Conservation (phyloP, 768 basidiomycete species). For the Tulasnella sp. region DNA sequence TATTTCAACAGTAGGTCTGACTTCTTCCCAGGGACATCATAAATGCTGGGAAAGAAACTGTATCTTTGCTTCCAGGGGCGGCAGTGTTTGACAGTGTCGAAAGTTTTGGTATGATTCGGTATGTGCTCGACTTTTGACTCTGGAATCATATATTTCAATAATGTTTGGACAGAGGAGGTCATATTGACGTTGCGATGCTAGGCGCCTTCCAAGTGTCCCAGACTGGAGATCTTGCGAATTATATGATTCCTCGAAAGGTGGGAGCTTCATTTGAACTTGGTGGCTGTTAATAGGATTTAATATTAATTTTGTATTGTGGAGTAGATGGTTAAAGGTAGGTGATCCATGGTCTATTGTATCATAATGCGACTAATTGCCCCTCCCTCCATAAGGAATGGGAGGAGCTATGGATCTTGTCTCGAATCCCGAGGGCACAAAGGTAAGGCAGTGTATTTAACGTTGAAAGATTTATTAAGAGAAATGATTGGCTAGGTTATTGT, state of each 20-base stretch:
- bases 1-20: not conserved
- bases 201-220: conserved; percentile 95
- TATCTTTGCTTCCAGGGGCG: conserved; percentile 84
- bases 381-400: conserved; percentile 54
- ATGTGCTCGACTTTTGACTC: not conserved
- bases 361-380: not conserved
- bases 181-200: conserved; percentile 85
- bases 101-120: conserved; percentile 82
- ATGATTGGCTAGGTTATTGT: conserved; percentile 51
- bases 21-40: conserved; percentile 58
- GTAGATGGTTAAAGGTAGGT: conserved; percentile 18
- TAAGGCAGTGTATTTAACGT: conserved; percentile 15
- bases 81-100: conserved; percentile 59
- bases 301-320: not conserved
- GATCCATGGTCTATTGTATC: not conserved
- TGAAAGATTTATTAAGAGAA: not conserved
- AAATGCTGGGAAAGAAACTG: conserved; percentile 90
- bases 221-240: conserved; percentile 89
- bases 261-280: conserved; percentile 35
- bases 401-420: conserved; percentile 96
- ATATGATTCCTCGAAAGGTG: conserved; percentile 94
- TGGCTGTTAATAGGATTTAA: no score
- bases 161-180: conserved; percentile 45
- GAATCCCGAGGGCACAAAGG: conserved; percentile 85
- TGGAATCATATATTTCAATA: not conserved